Conservation (phyloP, 345 rosid genomes). For the Corchorus olitorius region DNA sequence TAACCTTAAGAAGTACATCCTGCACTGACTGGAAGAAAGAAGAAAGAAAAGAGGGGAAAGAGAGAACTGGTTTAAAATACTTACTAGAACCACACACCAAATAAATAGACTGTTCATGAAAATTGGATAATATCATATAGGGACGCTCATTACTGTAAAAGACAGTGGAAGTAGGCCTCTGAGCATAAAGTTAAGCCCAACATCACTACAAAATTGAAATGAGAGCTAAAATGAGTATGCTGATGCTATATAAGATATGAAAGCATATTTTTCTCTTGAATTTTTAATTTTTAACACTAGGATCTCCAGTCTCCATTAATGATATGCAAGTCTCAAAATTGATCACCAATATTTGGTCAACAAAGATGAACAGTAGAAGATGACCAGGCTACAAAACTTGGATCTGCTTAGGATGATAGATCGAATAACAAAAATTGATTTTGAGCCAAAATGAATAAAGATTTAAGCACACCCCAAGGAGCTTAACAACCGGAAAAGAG, state of each 20-base stretch:
- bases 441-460: not conserved
- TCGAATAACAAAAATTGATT: not conserved
- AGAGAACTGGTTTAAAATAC: no score
- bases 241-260: not conserved
- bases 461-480: conserved; percentile 1
- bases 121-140: not conserved
- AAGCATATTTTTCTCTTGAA: not conserved
- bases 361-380: not conserved
- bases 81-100: not conserved
- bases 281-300: not conserved
- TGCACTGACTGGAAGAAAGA: not conserved
- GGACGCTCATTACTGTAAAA: not conserved
- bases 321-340: conserved; percentile 5
- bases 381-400: not conserved
- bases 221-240: not conserved
- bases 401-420: conserved; percentile 6
- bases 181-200: not conserved
- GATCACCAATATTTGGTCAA: not conserved
- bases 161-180: no score
- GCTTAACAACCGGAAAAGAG: not conserved
- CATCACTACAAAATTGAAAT: not conserved
- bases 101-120: not conserved
- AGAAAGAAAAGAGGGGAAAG: not conserved
- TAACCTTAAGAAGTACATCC: no score
- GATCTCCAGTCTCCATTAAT: conserved; percentile 1